Conservation (phyloP, 352 stramenopile species). For the Phytophthora hybrid region DNA sequence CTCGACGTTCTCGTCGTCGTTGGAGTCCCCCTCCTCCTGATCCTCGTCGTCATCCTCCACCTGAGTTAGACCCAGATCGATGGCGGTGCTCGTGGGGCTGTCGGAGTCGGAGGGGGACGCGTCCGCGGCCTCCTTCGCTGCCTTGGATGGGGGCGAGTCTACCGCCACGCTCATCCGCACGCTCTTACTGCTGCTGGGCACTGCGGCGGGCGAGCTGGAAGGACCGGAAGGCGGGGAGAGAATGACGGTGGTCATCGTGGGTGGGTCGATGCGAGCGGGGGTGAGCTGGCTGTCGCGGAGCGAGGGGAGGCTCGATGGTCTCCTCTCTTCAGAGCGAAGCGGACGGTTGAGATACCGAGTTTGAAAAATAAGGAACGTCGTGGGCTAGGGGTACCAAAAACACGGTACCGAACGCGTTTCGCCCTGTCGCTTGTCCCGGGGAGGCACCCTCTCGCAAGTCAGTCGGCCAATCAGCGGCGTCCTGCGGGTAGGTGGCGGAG, state of each 20-base stretch:
- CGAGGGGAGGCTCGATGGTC: constrained; percentile 12
- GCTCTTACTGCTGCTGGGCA: constrained; percentile 33
- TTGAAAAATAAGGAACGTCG: constrained; percentile 32
- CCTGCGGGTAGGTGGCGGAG: background rate
- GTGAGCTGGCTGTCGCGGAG: background rate
- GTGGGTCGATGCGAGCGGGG: background rate
- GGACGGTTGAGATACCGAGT: constrained; percentile 30
- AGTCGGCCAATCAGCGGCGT: constrained; percentile 17
- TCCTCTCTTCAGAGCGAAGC: constrained; percentile 22
- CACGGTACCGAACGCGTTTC: too few relatives aligned
- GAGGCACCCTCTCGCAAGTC: constrained; percentile 20
- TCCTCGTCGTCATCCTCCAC: constrained; percentile 23
- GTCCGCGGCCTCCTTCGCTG: constrained; percentile 28
- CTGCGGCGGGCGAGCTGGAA: constrained; percentile 29
- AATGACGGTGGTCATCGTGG: constrained; percentile 62
- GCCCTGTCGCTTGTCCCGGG: background rate
- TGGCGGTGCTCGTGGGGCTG: constrained; percentile 34
- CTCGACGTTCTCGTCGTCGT: constrained; percentile 40
- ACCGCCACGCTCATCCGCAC: constrained; percentile 32
- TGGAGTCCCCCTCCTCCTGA: constrained; percentile 27
- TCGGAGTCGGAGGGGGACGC: constrained; percentile 22
- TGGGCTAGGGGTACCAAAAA: background rate
- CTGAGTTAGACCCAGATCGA: constrained; percentile 16
- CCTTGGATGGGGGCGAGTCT: background rate
- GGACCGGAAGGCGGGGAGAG: constrained; percentile 46